Evolutionary conservation across 2,329 filamentous ascomycete species (phyloP), one percentile per base, ranked within the genome.

Genomic region (Lizonia empirigonia): DNA sequence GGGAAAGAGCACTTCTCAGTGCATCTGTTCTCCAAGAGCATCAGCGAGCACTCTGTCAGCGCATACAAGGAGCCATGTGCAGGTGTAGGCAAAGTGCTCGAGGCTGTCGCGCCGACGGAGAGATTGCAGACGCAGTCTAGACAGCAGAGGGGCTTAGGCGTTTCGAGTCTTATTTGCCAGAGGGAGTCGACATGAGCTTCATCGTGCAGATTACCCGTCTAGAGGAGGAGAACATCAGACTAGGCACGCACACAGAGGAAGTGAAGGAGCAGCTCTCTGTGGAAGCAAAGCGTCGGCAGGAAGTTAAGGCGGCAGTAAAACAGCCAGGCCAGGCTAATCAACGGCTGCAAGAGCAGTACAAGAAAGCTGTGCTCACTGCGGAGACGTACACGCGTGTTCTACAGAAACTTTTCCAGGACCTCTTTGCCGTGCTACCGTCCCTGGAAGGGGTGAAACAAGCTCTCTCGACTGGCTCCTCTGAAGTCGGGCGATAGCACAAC

Each of bases 11-110:
- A 52, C 27, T 26, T 52, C 6, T 13, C n/a, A 30, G 6, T 5
- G 27, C 27, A 30, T 30, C 27, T 30, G 19, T 52, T 52, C 30
- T 52, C 27, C 18, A 52, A 52, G 29, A 52, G 41, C 34, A 52
- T 52, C 38, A 52, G 49, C 49, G 41, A 52, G 33, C 26, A 52
- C 35, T 46, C 49, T 46, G 45, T 52, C 27, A 36, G 41, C 29
- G 35, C 41, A 34, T 52, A 52, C 16, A 52, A 41, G 29, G 49
- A 52, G 26, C 41, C 46, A 35, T 46, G 35, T 23, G 34, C 45
- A 39, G 41, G 41, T 15, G 46, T 50, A n/a, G 29, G 38, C 12
- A 44, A 16, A 30, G 27, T 7, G 8, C n/a, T 30, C 12, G 27
- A 30, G 27, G 27, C 12, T 13, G 27, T 30, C n/a, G 27, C 12